A percentile compares a stretch with the other conserved stretches of the same genome.
These are phyloP conservation scores for Calonectria hawksworthii DNA, from an alignment of 2,329 filamentous ascomycete genomes.

Conservation along the genomic window DNA sequence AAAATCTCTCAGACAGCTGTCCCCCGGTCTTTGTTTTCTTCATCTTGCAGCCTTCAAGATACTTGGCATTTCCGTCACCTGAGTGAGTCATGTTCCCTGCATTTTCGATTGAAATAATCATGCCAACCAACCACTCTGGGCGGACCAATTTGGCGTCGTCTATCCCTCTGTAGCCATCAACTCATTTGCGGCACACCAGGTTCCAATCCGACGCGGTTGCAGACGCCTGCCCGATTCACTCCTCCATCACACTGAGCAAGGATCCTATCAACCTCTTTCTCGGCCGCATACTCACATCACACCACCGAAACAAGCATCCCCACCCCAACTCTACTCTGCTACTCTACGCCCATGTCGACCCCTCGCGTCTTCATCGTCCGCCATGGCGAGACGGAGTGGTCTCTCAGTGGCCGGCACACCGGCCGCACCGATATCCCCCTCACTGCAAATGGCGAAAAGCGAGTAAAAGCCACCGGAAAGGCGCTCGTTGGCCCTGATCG, in stretches of 20 bases:
- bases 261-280: slow-evolving; percentile 4
- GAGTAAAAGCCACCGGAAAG: slow-evolving; percentile 81
- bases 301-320: slow-evolving; percentile 24
- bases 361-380: slow-evolving; percentile 86
- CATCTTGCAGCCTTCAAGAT: too few species aligned
- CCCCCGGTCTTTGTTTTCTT: not conserved
- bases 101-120: slow-evolving; percentile 19
- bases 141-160: not conserved
- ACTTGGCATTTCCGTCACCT: not conserved
- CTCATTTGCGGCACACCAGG: not conserved
- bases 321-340: not conserved
- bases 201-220: slow-evolving; percentile 3
- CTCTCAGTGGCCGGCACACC: slow-evolving; percentile 87
- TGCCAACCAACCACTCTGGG: not conserved
- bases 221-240: slow-evolving; percentile 10
- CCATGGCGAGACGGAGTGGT: slow-evolving; percentile 97
- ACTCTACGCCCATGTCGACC: slow-evolving; percentile 54
- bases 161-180: slow-evolving; percentile 6
- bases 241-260: not conserved
- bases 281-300: slow-evolving; percentile 24
- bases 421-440: slow-evolving; percentile 88
- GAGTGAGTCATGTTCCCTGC: not conserved
- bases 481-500: slow-evolving; percentile 88
- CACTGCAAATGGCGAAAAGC: slow-evolving; percentile 84
- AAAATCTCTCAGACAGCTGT: slow-evolving; percentile 8